phyloP scores from a whole-genome alignment of 164 flowering plant genomes.

The grape (Vitis vinifera) region DNA sequence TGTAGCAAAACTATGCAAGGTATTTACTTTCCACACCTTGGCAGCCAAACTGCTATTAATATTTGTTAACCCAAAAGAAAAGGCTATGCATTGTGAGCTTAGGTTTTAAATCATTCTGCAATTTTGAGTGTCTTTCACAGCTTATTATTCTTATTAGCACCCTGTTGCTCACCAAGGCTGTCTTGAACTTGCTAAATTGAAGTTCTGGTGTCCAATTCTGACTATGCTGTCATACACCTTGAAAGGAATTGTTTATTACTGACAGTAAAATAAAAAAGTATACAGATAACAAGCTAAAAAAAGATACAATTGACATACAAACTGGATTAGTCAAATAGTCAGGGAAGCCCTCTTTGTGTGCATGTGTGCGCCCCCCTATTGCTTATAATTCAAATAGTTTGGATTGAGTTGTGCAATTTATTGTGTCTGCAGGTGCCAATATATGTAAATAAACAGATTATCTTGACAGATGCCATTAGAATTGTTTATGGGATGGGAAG shows the following conservation, averaged over 20 bases:
- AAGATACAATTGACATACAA: no score
- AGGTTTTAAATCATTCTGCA: neutral
- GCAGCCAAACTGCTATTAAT: neutral
- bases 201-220: no score
- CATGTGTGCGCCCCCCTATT: no score
- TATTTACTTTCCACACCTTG: conserved; percentile 15
- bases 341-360: no score
- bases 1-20: conserved; percentile 76
- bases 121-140: neutral
- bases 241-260: no score
- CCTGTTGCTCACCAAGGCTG: neutral
- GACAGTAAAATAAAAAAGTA: no score
- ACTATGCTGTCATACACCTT: no score
- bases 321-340: no score
- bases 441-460: conserved; percentile 66
- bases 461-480: conserved; percentile 62
- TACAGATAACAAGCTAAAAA: no score
- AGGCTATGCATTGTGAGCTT: neutral
- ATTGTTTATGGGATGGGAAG: conserved; percentile 51
- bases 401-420: no score
- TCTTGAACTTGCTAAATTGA: neutral
- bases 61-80: neutral
- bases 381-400: no score
- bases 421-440: conserved; percentile 61
- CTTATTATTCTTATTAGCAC: neutral